Percentiles rank a stretch among this genome's conserved stretches.
Evolutionary conservation across 495 filamentous ascomycete genomes (phyloP).

Genomic region (Coniosporium apollinis): DNA sequence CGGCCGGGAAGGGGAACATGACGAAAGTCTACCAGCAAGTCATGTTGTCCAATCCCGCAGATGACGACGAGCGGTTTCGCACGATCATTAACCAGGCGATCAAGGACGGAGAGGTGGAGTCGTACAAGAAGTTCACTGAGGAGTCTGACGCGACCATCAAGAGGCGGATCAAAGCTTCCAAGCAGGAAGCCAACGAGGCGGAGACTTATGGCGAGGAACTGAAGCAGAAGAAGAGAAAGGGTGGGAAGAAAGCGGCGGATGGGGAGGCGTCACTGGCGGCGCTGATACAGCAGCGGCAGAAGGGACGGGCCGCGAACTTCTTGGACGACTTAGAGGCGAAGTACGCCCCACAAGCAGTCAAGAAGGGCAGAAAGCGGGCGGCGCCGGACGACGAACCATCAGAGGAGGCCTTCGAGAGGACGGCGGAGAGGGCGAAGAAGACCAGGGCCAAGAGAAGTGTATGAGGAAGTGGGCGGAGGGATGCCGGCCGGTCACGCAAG

Average conservation of each 20-base stretch:
- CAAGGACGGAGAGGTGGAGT: constrained; percentile 41
- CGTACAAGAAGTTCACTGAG: constrained; percentile 48
- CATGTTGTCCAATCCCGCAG: constrained; percentile 68
- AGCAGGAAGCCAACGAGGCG: constrained; percentile 47
- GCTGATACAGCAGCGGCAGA: constrained; percentile 41
- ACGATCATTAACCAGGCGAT: constrained; percentile 72
- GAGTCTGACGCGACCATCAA: constrained; percentile 31
- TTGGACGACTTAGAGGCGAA: constrained; percentile 56
- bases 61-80: constrained; percentile 77
- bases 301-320: constrained; percentile 34
- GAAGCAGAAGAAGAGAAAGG: constrained; percentile 14
- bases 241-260: constrained; percentile 15
- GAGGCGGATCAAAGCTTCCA: constrained; percentile 7
- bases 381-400: constrained; percentile 37
- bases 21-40: constrained; percentile 59
- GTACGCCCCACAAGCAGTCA: constrained; percentile 37
- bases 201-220: constrained; percentile 54
- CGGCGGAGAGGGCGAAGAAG: constrained; percentile 28
- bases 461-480: too few species aligned
- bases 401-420: constrained; percentile 50
- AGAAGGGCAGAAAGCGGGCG: constrained; percentile 32
- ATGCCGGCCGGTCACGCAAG: too few species aligned
- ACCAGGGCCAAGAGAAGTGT: constrained; percentile 18
- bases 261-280: constrained; percentile 31
- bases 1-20: constrained; percentile 51